Evolutionary conservation across 306 rosid genomes (phyloP).

Genomic region (Cucurbita ficifolia): DNA sequence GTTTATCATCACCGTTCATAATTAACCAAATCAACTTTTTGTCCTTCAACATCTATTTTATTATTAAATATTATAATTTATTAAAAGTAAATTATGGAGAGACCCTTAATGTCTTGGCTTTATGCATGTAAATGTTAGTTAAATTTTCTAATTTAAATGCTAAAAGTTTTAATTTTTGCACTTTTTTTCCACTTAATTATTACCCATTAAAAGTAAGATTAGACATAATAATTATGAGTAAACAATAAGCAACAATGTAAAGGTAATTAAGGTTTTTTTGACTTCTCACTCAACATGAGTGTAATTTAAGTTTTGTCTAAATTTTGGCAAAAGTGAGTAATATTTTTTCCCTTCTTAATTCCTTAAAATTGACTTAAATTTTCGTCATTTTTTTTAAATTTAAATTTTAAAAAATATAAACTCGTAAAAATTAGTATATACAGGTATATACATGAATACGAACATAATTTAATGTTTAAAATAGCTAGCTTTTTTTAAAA

Average conservation of each 20-base stretch:
- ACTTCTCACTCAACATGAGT: not conserved
- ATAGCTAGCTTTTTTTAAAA: no score
- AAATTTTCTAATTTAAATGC: not conserved
- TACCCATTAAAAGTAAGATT: not conserved
- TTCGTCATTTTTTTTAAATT: no score
- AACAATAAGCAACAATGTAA: not conserved
- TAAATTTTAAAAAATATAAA: no score
- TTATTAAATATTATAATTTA: not conserved
- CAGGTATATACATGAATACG: no score
- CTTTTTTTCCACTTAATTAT: not conserved
- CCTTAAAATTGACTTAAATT: not conserved
- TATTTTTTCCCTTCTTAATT: not conserved
- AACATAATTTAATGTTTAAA: no score
- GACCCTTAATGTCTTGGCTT: not conserved
- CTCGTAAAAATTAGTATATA: no score
- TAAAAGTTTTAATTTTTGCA: not conserved
- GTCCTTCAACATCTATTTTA: not conserved
- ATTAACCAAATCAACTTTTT: not conserved
- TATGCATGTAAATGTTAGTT: not conserved
- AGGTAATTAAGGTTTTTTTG: not conserved
- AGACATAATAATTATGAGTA: slow-evolving; percentile 2
- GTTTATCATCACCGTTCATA: not conserved
- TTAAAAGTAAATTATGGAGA: not conserved
- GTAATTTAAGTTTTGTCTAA: not conserved
- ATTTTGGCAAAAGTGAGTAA: not conserved